phyloP scores from a whole-genome alignment of 2,329 filamentous ascomycete genomes.

The Ophiostoma tasmaniense region DNA sequence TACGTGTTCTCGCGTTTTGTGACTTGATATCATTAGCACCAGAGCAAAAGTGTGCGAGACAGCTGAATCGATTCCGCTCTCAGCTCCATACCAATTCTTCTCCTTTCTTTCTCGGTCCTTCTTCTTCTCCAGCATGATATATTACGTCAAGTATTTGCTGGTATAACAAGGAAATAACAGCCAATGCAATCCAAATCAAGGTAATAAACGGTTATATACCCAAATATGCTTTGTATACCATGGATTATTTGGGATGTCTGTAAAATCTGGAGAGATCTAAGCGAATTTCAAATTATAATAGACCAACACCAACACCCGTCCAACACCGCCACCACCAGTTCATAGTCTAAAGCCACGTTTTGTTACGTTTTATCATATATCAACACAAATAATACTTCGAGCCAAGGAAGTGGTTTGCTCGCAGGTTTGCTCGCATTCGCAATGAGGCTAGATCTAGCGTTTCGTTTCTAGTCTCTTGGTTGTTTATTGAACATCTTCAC shows the following conservation, averaged over 20 bases:
- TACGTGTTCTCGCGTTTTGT: background rate
- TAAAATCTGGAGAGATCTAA: too few species aligned
- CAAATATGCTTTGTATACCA: background rate
- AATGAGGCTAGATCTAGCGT: background rate
- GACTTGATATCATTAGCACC: background rate
- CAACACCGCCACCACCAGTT: background rate
- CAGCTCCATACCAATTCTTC: background rate
- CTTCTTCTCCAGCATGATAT: background rate
- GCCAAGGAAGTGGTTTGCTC: background rate
- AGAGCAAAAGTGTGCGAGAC: background rate
- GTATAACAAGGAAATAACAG: background rate
- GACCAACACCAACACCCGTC: too few species aligned
- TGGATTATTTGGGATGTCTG: too few species aligned
- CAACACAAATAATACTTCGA: background rate
- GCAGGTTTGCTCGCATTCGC: background rate
- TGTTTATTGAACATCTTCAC: background rate
- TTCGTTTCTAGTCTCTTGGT: background rate
- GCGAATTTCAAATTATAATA: too few species aligned
- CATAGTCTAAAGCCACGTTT: background rate
- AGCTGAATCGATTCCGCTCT: background rate
- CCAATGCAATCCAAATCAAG: background rate
- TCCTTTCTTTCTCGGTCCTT: background rate
- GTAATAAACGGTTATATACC: too few species aligned
- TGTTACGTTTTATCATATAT: background rate
- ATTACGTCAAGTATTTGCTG: background rate